Base-by-base conservation (phyloP, 352 stramenopile species). In the Globisporangium megalacanthum region DNA sequence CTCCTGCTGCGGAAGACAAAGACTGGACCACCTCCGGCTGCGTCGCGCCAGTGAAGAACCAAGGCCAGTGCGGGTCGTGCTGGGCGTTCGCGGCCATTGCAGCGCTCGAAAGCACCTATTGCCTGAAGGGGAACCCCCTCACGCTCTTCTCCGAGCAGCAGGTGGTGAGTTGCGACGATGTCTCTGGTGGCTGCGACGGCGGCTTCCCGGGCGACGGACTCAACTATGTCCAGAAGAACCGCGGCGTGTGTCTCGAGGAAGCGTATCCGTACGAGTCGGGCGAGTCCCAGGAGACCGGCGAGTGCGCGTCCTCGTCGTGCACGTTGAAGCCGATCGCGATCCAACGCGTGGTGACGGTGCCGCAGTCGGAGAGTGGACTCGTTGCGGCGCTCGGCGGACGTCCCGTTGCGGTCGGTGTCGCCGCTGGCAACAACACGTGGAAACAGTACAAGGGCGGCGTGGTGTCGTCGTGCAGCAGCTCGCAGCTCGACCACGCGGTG, bases 371-470 rank as follows among this genome's bases (percentile, higher is more conserved):
- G 44, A 73, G 66, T 3, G 86, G 77, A 0, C 69, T 99, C 2
- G 57, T 95, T 31, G 57, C 80, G 22, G 96, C 97, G 29, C 62
- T 99, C 42, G 77, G 76, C 22, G 73, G 89, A 49, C 92, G 89
- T 57, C 97, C 97, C 0, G 95, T 99, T 14, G 89, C 86, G 11
- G 88, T 99, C 20, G 95, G 89, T 4, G 96, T 99, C 46, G 89
- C 98, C 36, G 96, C 96, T 0, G 89, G 96, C 65, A 95, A 98
- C 70, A 81, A 79, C 54, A 89, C 84, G 29, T 99, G 98, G 79
- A 97, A 99, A 83, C 97, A 99, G 65, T 99, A 99, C 93, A 94
- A 85, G 50, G 61, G 73, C 31, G 97, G 97, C 35, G 90, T 99
- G 1, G 70, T 98, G 54, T 72, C 70, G 25, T 75, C 64, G 10